A percentile compares a stretch with the other conserved stretches of the same genome.
Evolutionary conservation across 2,329 filamentous ascomycete species (phyloP).

Genomic region (Colletotrichum shisoi): DNA sequence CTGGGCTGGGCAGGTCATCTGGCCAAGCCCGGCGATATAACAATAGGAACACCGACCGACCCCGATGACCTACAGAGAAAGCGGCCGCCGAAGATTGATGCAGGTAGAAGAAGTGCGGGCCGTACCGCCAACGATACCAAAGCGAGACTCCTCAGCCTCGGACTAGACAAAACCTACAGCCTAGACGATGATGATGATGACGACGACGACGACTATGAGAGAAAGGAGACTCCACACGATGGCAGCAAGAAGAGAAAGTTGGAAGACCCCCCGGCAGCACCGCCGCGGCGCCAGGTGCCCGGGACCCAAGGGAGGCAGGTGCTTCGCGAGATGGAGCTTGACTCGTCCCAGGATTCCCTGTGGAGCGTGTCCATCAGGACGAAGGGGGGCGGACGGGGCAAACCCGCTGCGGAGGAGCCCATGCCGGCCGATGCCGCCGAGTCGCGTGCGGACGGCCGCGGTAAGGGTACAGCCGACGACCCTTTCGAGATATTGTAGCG

Average conservation of each 20-base stretch:
- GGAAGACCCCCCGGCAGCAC: background rate
- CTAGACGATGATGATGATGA: constrained; percentile 1
- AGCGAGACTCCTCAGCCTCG: background rate
- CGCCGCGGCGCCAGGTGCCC: background rate
- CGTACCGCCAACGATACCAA: accelerated
- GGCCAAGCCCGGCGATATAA: too few relatives aligned
- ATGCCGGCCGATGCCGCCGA: background rate
- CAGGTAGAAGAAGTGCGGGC: too few relatives aligned
- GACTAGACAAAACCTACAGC: background rate
- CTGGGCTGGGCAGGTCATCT: background rate
- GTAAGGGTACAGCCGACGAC: constrained; percentile 4
- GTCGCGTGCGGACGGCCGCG: background rate
- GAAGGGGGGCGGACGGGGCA: background rate
- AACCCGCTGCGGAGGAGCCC: too few relatives aligned
- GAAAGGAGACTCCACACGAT: background rate
- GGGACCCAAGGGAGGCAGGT: background rate
- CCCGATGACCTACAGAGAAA: background rate
- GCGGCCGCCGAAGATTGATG: background rate
- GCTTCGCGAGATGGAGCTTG: constrained; percentile 1
- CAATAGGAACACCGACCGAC: background rate
- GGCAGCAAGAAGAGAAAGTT: constrained; percentile 1
- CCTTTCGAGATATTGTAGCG: background rate
- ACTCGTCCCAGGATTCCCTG: constrained; percentile 1
- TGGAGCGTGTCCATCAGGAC: background rate
- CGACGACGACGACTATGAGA: background rate